Evolutionary conservation across 768 basidiomycete species (phyloP).

Genomic region (Rhodotorula toruloides): DNA sequence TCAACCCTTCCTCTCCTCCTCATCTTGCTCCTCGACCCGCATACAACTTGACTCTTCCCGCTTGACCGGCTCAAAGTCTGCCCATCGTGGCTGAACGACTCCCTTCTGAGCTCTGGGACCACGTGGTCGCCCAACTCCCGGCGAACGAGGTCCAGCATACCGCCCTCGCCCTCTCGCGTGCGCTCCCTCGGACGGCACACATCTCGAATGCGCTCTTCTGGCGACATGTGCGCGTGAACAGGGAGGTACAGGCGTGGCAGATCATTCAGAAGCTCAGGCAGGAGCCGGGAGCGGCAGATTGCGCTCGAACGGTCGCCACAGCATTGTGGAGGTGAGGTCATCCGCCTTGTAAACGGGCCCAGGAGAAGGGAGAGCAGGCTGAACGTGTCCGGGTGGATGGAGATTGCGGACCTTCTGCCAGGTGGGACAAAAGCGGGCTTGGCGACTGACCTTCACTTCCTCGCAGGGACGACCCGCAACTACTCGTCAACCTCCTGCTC

Average conservation of each 20-base stretch:
- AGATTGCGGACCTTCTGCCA: too few relatives aligned
- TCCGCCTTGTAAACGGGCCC: too few relatives aligned
- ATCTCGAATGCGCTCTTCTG: slow-evolving; percentile 61
- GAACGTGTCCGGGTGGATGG: too few relatives aligned
- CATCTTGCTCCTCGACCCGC: too few relatives aligned
- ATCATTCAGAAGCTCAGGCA: slow-evolving; percentile 61
- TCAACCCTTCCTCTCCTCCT: too few relatives aligned
- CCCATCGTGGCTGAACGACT: slow-evolving; percentile 43
- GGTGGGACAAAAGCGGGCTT: too few relatives aligned
- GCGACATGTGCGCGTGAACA: slow-evolving; percentile 55
- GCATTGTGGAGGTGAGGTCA: slow-evolving; percentile 29
- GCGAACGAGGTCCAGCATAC: slow-evolving; percentile 53
- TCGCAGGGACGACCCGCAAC: slow-evolving; percentile 37
- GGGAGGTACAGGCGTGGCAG: slow-evolving; percentile 55
- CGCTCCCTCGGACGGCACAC: slow-evolving; percentile 55
- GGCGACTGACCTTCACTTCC: background rate
- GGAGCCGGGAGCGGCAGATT: slow-evolving; percentile 43
- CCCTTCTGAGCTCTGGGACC: slow-evolving; percentile 64
- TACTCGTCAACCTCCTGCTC: slow-evolving; percentile 51
- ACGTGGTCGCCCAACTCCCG: slow-evolving; percentile 57
- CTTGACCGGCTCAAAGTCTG: background rate
- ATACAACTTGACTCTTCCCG: background rate
- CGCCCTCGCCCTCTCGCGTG: slow-evolving; percentile 58
- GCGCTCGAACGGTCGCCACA: slow-evolving; percentile 4
- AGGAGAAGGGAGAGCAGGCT: too few relatives aligned